Conservation (phyloP, 495 filamentous ascomycete species). For the Trichoderma virens region DNA sequence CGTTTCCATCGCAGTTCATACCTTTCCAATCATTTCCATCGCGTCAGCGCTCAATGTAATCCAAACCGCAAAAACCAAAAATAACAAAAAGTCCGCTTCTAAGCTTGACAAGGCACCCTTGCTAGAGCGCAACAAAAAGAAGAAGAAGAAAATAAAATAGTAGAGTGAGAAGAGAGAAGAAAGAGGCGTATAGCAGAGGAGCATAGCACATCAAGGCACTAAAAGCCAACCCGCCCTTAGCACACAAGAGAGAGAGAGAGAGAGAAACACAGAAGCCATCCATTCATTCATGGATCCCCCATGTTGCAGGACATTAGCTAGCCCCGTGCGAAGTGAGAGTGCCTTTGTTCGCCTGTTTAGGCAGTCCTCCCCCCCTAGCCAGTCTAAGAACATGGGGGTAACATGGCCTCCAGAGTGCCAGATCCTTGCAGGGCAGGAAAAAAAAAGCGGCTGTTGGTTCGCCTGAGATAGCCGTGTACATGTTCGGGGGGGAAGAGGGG, state of each 20-base stretch:
- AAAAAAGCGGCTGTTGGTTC: neutral
- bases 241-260: neutral
- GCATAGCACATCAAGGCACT: neutral
- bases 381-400: neutral
- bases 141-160: too few species aligned
- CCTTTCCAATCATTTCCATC: neutral
- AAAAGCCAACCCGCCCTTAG: neutral
- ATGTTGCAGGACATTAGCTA: conserved; percentile 3
- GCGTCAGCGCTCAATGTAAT: too few species aligned
- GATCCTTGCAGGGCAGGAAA: neutral
- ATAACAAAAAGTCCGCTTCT: too few species aligned
- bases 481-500: too few species aligned
- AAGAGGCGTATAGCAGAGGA: neutral
- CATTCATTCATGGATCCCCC: neutral
- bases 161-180: too few species aligned
- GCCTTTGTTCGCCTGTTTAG: conserved; percentile 5
- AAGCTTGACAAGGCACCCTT: neutral
- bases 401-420: neutral
- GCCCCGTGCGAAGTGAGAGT: neutral
- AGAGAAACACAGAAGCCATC: neutral
- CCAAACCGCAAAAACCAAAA: too few species aligned
- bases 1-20: neutral
- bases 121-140: too few species aligned
- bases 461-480: neutral
- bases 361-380: neutral